Evolutionary conservation across 805 yeast genomes (phyloP).

Genomic region (Kazachstania africana): DNA sequence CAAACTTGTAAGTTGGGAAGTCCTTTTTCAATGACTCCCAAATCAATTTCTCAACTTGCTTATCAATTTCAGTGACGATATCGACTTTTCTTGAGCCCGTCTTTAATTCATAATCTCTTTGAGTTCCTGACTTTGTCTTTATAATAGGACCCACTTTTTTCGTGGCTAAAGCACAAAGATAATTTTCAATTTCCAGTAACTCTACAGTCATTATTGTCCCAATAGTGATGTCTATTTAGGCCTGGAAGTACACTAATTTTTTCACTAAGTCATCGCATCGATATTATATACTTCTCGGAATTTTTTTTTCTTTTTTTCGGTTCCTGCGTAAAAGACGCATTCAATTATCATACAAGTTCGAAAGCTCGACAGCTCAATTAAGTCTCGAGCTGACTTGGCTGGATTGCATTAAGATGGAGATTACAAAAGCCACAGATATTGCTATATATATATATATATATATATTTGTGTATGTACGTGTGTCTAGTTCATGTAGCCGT

Average conservation of each 20-base stretch:
- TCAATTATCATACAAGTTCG: too few species aligned
- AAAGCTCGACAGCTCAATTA: too few species aligned
- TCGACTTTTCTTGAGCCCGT: slow-evolving; percentile 36
- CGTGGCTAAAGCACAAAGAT: slow-evolving; percentile 16
- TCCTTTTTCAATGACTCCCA: slow-evolving; percentile 18
- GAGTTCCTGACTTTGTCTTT: slow-evolving; percentile 36
- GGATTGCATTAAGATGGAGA: too few species aligned
- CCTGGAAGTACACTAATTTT: too few species aligned
- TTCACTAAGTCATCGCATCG: too few species aligned
- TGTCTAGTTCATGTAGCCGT: slow-evolving; percentile 18
- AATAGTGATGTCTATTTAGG: background rate
- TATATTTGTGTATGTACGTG: background rate
- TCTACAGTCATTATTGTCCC: slow-evolving; percentile 10
- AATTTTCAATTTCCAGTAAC: slow-evolving; percentile 17
- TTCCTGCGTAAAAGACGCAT: too few species aligned
- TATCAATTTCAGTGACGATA: slow-evolving; percentile 53
- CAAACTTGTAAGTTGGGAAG: slow-evolving; percentile 41
- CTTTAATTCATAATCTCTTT: slow-evolving; percentile 21
- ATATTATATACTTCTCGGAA: too few species aligned
- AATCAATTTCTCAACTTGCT: slow-evolving; percentile 40
- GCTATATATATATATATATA: background rate
- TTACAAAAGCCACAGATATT: too few species aligned
- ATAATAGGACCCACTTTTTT: slow-evolving; percentile 37
- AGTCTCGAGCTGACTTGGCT: too few species aligned
- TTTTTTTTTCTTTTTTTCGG: too few species aligned